phyloP scores from a whole-genome alignment of 2,329 filamentous ascomycete genomes.

The Diaporthe velutina region DNA sequence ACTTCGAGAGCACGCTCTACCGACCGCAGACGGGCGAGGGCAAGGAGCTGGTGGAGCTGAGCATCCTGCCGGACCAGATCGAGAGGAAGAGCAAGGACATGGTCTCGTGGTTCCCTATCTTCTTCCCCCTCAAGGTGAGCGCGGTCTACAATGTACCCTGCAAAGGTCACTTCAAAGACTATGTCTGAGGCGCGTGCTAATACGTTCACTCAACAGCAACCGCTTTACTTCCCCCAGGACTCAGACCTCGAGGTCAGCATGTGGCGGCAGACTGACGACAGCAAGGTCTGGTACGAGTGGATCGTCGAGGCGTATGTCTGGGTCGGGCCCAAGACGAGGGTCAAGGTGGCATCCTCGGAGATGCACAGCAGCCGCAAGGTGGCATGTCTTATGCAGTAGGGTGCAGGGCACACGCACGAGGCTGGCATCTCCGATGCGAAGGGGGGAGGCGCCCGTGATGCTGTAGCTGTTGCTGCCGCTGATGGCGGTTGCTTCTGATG shows the following conservation, averaged over 20 bases:
- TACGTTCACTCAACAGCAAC: constrained; percentile 68
- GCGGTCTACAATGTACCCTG: constrained; percentile 3
- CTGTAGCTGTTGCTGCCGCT: background rate
- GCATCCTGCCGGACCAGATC: constrained; percentile 92
- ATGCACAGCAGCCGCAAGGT: constrained; percentile 78
- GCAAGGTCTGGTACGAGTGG: constrained; percentile 99
- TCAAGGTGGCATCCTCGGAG: constrained; percentile 76
- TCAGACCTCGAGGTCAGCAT: constrained; percentile 91
- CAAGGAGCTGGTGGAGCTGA: constrained; percentile 80
- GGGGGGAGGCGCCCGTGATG: background rate
- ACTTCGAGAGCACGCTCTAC: constrained; percentile 98
- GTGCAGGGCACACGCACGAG: background rate
- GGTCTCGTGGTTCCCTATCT: constrained; percentile 99
- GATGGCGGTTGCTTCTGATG: background rate
- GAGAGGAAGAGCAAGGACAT: constrained; percentile 94
- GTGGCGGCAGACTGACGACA: constrained; percentile 95
- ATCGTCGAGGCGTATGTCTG: constrained; percentile 86
- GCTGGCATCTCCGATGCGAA: background rate
- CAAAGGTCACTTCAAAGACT: background rate
- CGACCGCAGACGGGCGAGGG: constrained; percentile 59
- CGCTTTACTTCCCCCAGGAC: constrained; percentile 86
- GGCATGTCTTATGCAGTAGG: constrained; percentile 75
- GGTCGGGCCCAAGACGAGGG: constrained; percentile 68
- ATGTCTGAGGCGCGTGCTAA: background rate
- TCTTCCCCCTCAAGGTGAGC: constrained; percentile 92